Conservation (phyloP, 2,329 filamentous ascomycete species). For the Penicillium paneum region DNA sequence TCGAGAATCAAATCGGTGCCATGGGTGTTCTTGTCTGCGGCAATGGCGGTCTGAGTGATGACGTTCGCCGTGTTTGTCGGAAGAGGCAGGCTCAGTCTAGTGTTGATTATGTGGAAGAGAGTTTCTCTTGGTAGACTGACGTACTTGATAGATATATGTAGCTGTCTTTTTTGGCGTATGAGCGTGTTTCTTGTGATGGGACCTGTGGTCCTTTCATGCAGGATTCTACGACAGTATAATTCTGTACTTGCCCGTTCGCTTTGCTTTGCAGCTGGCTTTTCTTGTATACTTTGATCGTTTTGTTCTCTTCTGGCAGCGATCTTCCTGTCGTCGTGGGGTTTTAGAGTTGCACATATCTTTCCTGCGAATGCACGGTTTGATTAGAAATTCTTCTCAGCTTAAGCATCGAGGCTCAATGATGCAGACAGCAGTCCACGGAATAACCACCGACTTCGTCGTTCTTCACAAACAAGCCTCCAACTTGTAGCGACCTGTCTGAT, state of each 20-base stretch:
- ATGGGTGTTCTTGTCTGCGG: constrained; percentile 84
- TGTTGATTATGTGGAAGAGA: constrained; percentile 74
- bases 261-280: constrained; percentile 6
- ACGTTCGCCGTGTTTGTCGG: constrained; percentile 67
- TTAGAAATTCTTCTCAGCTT: neutral
- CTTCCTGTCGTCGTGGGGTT: neutral
- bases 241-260: neutral
- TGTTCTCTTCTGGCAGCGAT: neutral
- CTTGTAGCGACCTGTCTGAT: neutral
- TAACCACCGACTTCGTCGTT: neutral
- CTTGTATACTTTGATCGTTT: constrained; percentile 2
- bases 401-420: neutral
- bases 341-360: constrained; percentile 15
- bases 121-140: constrained; percentile 53
- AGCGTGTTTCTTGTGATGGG: neutral
- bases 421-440: neutral
- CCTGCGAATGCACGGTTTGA: constrained; percentile 8
- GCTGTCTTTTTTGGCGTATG: neutral
- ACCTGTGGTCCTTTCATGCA: neutral
- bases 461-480: constrained; percentile 6
- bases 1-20: constrained; percentile 75
- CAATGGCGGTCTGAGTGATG: constrained; percentile 70
- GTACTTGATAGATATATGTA: neutral
- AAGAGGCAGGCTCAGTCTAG: constrained; percentile 59
- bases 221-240: neutral